Evolutionary conservation across 78 protist species (phyloP).

Genomic region (Planoprotostelium fungivorum): DNA sequence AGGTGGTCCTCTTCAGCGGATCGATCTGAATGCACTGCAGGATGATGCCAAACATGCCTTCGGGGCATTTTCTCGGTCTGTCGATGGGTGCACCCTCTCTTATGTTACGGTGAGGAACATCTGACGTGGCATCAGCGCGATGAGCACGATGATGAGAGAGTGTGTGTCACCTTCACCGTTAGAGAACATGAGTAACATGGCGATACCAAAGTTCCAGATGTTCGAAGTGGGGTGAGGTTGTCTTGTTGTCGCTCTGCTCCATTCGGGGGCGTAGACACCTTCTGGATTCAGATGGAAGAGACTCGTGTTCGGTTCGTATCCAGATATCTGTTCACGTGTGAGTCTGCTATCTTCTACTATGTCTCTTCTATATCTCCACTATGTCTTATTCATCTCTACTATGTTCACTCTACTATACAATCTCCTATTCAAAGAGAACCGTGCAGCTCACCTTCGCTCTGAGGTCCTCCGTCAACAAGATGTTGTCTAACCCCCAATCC

Average conservation of each 20-base stretch:
- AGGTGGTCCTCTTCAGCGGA: background rate
- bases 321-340: too few species aligned
- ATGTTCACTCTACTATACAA: too few species aligned
- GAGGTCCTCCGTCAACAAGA: background rate
- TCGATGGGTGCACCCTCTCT: too few species aligned
- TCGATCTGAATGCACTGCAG: background rate
- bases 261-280: too few species aligned
- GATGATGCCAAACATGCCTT: background rate
- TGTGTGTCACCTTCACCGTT: background rate
- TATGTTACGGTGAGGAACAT: too few species aligned
- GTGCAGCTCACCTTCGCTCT: background rate
- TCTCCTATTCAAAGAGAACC: too few species aligned
- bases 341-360: too few species aligned
- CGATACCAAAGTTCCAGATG: background rate
- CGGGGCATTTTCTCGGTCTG: background rate
- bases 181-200: background rate
- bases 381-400: too few species aligned
- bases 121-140: background rate
- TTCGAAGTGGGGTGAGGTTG: background rate
- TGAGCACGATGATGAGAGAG: background rate
- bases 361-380: too few species aligned
- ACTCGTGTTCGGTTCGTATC: too few species aligned
- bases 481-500: background rate
- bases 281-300: too few species aligned
- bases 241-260: background rate